phyloP scores from a whole-genome alignment of 352 stramenopile species.

The Thalassiosira livingstoniorum region DNA sequence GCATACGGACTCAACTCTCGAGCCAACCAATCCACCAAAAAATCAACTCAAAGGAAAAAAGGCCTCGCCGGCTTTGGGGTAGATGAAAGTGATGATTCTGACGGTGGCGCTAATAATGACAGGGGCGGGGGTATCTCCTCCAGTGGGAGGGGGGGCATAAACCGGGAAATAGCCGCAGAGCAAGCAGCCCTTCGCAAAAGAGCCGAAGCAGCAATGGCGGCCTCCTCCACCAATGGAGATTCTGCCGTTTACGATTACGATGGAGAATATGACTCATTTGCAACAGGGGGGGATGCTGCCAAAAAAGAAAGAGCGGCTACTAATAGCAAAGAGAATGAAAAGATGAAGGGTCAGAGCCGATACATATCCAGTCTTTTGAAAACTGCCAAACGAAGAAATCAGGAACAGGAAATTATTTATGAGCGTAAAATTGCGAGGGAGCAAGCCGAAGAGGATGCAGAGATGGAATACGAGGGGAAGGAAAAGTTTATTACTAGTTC shows the following conservation, averaged over 20 bases:
- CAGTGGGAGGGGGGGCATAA: constrained; percentile 52
- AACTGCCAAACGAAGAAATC: constrained; percentile 60
- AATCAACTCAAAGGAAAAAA: background rate
- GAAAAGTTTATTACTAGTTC: constrained; percentile 81
- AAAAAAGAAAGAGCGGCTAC: constrained; percentile 10
- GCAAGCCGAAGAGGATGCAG: constrained; percentile 60
- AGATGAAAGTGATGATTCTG: constrained; percentile 42
- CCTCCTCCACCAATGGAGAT: constrained; percentile 14
- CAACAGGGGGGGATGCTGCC: constrained; percentile 15
- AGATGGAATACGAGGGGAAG: constrained; percentile 67
- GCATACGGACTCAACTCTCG: constrained; percentile 26
- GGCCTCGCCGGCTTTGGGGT: constrained; percentile 51
- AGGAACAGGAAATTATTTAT: constrained; percentile 77
- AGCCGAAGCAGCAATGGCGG: constrained; percentile 57
- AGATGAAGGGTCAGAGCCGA: constrained; percentile 49
- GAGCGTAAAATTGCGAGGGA: constrained; percentile 76
- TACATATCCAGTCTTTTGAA: constrained; percentile 78
- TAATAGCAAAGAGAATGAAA: constrained; percentile 6
- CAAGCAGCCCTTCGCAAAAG: constrained; percentile 70
- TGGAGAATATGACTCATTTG: constrained; percentile 72
- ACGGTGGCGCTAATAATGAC: constrained; percentile 23
- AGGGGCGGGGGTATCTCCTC: background rate
- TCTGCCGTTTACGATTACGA: constrained; percentile 73
- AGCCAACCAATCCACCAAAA: background rate
- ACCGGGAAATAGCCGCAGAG: constrained; percentile 71